A percentile compares a stretch with the other conserved stretches of the same genome.
Conservation (phyloP, 495 filamentous ascomycete genomes). For the Aspergillus campestris region DNA sequence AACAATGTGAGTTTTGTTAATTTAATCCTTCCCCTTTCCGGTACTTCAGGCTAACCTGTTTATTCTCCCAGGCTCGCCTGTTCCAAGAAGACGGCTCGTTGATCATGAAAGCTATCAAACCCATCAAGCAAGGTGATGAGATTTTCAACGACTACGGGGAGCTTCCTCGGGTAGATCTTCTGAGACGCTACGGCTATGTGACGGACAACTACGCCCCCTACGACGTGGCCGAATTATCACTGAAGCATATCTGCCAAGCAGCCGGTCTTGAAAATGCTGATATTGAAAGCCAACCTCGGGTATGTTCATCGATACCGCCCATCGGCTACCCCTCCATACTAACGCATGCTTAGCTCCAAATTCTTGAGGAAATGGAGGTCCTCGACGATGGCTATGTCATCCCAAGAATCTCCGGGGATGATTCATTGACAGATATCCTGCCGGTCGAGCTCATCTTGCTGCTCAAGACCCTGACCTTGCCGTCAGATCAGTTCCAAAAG, state of each 20-base stretch:
- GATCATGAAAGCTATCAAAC: slow-evolving; percentile 57
- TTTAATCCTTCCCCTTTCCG: background rate
- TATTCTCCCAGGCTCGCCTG: slow-evolving; percentile 45
- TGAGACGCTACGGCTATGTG: slow-evolving; percentile 84
- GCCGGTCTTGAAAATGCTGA: slow-evolving; percentile 34
- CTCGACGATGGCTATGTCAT: slow-evolving; percentile 51
- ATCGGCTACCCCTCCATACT: background rate
- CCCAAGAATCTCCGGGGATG: slow-evolving; percentile 23
- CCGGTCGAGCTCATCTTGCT: slow-evolving; percentile 43
- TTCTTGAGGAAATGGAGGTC: slow-evolving; percentile 42
- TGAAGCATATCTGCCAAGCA: slow-evolving; percentile 44
- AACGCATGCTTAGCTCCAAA: slow-evolving; percentile 24
- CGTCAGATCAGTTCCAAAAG: slow-evolving; percentile 30
- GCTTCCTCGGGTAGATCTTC: slow-evolving; percentile 69
- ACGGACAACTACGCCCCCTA: slow-evolving; percentile 65
- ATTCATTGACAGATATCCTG: slow-evolving; percentile 31
- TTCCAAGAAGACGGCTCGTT: slow-evolving; percentile 59
- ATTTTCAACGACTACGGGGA: slow-evolving; percentile 90
- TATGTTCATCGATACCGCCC: slow-evolving; percentile 21
- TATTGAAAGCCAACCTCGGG: slow-evolving; percentile 34
- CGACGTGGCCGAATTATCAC: slow-evolving; percentile 74
- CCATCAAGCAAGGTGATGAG: slow-evolving; percentile 63
- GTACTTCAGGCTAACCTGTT: slow-evolving; percentile 6
- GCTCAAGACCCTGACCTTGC: slow-evolving; percentile 35
- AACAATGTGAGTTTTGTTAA: slow-evolving; percentile 51